Evolutionary conservation across 1,139 yeast species (phyloP), one percentile per base, ranked within the genome.

Genomic region (Sugiyamaella neomexicana): DNA sequence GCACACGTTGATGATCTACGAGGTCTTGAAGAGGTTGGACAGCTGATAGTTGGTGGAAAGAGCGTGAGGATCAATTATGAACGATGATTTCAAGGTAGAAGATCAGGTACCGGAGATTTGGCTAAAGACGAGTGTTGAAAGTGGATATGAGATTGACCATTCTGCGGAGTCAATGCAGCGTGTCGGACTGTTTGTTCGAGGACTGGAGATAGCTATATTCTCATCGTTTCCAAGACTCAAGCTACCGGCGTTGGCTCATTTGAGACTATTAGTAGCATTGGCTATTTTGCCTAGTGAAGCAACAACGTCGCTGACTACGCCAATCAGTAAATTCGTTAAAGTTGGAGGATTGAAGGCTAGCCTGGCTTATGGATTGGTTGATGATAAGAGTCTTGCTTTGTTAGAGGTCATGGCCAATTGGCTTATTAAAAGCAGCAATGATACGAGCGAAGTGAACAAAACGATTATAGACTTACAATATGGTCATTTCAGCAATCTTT

Each of bases 121-220:
- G 55, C 46, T 52, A 32, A 52, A 39, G 10, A 47, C 55, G 12
- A 23, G 44, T 12, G 9, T 27, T 2, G 44, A 40, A 36, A 41
- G 49, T 15, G 55, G 55, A 5, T 52, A 40, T 52, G 55, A 52
- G n/a, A 52, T 52, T 16, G 55, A 52, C 20, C 45, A 52, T 29
- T 25, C 32, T 5, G 43, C 52, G 2, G 52, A 47, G 20, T 46
- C 55, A 2, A 34, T 36, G n/a, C 23, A 23, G 5, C 32, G 46
- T 7, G 34, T 34, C 5, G 49, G 42, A 2, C 40, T 42, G 27
- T 52, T 52, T 52, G 32, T 52, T 5, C 25, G 45, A 6, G 49
- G 31, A 12, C 32, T 52, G 1, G 52, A 52, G 17, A 31, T 31
- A 10, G 36, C 52, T 2, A 13, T 52, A 29, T 17, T 47, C 10